Evolutionary conservation across 768 basidiomycete species (phyloP), one percentile per base, ranked within the genome.

Genomic region (Hypholoma fasciculare): DNA sequence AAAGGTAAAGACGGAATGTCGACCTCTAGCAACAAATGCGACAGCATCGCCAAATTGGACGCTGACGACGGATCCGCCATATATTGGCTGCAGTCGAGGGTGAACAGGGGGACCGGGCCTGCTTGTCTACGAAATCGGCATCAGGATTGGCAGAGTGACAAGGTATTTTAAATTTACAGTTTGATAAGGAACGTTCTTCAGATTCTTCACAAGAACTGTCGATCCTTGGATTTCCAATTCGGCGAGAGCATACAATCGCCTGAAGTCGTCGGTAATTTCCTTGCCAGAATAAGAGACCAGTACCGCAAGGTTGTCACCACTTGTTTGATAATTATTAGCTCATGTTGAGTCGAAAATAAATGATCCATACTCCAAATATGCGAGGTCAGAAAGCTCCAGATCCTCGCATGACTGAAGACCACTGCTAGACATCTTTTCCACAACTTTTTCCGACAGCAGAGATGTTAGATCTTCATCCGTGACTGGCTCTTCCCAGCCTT

Each of bases 31-130:
- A 68, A 86, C 88, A 11, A 92, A 75, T 4, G 87, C 86, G 17
- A 91, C 83, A 1, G 89, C 84, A 69, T 92, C 90, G 27, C 89
- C 89, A 61, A 90, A 92, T 63, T 91, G 84, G 7, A 90, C 78
- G 36, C 81, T 78, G 39, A 85, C 71, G 8, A 90, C 65, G 19
- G 79, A 74, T 17, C 88, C 89, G n/a, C 76, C 77, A n/a, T 77
- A 72, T 20, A 89, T 71, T 16, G 86, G 74, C 53, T 83, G 82
- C 53, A 92, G 78, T 46, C 86, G 80, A 38, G 90, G 88, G 65
- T 90, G 89, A 59, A 86, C 84, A 0, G 89, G 88, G 1, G 87
- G 87, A 26, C 84, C 83, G 39, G 85, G 87, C 58, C 79, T 77
- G 30, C 84, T 82, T 19, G 83, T 89, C 90, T 90, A 30, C 36